Evolutionary conservation across 805 yeast species (phyloP).

Genomic region (Saccharomycopsis sp.): DNA sequence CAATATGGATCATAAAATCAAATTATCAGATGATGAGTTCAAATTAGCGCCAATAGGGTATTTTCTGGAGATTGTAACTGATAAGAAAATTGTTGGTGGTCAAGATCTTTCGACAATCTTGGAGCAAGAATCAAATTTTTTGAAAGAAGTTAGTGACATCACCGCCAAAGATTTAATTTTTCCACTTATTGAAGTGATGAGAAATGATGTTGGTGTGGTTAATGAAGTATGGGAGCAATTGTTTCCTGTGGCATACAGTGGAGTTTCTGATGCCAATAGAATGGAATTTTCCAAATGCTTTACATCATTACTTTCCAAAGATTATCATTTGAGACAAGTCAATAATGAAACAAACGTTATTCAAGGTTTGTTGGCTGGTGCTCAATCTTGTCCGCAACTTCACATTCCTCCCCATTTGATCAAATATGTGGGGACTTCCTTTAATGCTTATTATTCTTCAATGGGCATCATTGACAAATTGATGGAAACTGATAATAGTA

Average conservation of each 20-base stretch:
- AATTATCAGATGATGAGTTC: slow-evolving; percentile 41
- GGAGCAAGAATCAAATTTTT: slow-evolving; percentile 25
- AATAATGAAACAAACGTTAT: slow-evolving; percentile 83
- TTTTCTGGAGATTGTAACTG: slow-evolving; percentile 24
- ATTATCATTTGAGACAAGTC: slow-evolving; percentile 86
- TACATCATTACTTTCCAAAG: slow-evolving; percentile 75
- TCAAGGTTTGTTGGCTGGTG: slow-evolving; percentile 75
- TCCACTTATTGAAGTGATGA: slow-evolving; percentile 75
- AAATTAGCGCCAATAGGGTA: slow-evolving; percentile 45
- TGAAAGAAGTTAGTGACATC: slow-evolving; percentile 28
- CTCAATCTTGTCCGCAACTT: slow-evolving; percentile 61
- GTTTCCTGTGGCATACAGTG: slow-evolving; percentile 70
- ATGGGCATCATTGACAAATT: slow-evolving; percentile 77
- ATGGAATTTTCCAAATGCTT: slow-evolving; percentile 78
- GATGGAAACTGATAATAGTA: slow-evolving; percentile 25
- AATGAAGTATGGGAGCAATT: slow-evolving; percentile 77
- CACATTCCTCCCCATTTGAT: slow-evolving; percentile 92
- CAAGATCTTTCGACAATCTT: not conserved
- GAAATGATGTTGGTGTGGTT: slow-evolving; percentile 70
- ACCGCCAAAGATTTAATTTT: slow-evolving; percentile 53
- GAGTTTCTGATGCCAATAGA: slow-evolving; percentile 49
- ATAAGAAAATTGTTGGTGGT: slow-evolving; percentile 9
- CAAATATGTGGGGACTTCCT: slow-evolving; percentile 80
- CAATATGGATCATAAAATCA: slow-evolving; percentile 41
- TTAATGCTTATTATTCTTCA: slow-evolving; percentile 87